Evolutionary conservation across 768 basidiomycete species (phyloP).

Genomic region (Leccinellum luteum): DNA sequence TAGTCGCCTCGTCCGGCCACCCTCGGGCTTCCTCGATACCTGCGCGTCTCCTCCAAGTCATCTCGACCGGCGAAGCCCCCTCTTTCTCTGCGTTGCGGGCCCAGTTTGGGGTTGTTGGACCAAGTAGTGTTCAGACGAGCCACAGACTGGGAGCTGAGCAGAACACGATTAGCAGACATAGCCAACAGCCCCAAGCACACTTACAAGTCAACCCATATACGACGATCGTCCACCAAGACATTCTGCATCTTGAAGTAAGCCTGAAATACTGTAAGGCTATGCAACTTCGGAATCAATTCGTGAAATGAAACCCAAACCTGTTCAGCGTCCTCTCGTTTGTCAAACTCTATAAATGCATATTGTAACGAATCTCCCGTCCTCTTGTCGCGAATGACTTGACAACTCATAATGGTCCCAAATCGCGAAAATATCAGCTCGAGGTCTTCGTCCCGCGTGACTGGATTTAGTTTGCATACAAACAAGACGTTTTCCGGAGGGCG

Average conservation of each 20-base stretch:
- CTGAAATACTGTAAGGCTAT: constrained; percentile 36
- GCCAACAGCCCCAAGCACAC: constrained; percentile 28
- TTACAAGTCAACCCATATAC: constrained; percentile 99
- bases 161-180: constrained; percentile 18
- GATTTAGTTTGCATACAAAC: constrained; percentile 98
- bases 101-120: constrained; percentile 73
- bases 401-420: constrained; percentile 94
- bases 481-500: constrained; percentile 97
- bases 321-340: constrained; percentile 89
- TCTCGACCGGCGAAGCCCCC: constrained; percentile 67
- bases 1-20: constrained; percentile 43
- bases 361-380: constrained; percentile 94
- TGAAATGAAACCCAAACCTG: constrained; percentile 53
- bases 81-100: constrained; percentile 35
- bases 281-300: background rate
- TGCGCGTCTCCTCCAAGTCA: constrained; percentile 69
- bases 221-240: constrained; percentile 92
- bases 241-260: constrained; percentile 99
- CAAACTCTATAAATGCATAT: constrained; percentile 99
- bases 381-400: constrained; percentile 96
- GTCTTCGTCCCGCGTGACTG: constrained; percentile 94
- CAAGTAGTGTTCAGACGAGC: constrained; percentile 78
- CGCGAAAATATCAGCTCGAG: constrained; percentile 96
- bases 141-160: constrained; percentile 84
- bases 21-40: constrained; percentile 48